Conservation (phyloP, 805 yeast genomes). For the Hanseniaspora singularis region DNA sequence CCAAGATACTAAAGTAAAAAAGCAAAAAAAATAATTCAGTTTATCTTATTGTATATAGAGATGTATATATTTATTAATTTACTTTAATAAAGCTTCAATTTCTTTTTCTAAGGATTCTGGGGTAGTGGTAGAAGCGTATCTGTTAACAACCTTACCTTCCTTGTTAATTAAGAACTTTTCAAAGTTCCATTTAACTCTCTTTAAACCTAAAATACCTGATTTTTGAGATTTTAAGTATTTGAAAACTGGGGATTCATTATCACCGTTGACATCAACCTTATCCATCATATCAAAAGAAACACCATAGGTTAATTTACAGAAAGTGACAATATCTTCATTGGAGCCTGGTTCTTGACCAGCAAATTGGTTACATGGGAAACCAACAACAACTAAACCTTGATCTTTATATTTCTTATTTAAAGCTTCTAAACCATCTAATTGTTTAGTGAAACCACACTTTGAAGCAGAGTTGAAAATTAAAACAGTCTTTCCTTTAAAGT, state of each 20-base stretch:
- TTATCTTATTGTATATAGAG: no score
- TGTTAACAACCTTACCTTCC: conserved; percentile 44
- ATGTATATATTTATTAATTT: no score
- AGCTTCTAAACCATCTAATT: conserved; percentile 60
- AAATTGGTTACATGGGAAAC: conserved; percentile 87
- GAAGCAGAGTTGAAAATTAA: conserved; percentile 80
- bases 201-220: conserved; percentile 52
- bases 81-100: conserved; percentile 38
- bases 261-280: conserved; percentile 73
- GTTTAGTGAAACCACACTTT: conserved; percentile 74
- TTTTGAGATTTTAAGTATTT: conserved; percentile 54
- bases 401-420: conserved; percentile 56
- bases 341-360: conserved; percentile 68
- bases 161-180: conserved; percentile 56
- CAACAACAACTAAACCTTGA: conserved; percentile 56
- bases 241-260: conserved; percentile 55
- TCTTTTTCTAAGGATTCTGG: conserved; percentile 41
- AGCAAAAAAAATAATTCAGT: background rate
- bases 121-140: conserved; percentile 45
- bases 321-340: conserved; percentile 56
- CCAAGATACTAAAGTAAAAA: background rate
- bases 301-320: conserved; percentile 64
- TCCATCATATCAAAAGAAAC: conserved; percentile 72
- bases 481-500: conserved; percentile 68
- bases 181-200: conserved; percentile 67